Conservation (phyloP, 306 rosid species). For the Hippophae tibetana region DNA sequence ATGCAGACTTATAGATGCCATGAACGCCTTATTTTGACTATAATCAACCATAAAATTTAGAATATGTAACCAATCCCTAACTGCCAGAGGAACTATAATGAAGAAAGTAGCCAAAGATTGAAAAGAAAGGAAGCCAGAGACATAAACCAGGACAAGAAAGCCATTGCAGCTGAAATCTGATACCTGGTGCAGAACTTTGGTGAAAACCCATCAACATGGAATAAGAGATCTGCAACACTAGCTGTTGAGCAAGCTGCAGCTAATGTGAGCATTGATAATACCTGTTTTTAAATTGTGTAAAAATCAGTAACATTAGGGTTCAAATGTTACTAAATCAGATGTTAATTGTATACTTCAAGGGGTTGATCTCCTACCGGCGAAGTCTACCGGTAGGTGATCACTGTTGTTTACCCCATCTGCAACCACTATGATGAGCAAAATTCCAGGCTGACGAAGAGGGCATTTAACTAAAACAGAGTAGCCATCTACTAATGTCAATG, state of each 20-base stretch:
- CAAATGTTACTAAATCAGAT: no score
- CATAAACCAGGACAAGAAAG: constrained; percentile 63
- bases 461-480: constrained; percentile 62
- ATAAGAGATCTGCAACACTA: constrained; percentile 62
- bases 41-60: no score
- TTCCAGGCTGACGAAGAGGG: constrained; percentile 65
- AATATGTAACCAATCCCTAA: no score
- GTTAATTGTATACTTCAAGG: no score
- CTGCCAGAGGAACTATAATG: constrained; percentile 29
- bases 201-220: constrained; percentile 31
- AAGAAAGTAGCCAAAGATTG: constrained; percentile 74
- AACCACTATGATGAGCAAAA: constrained; percentile 47
- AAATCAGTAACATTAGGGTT: not conserved
- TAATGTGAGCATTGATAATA: constrained; percentile 57
- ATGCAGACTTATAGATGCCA: no score
- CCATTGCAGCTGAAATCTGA: constrained; percentile 64
- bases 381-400: not conserved
- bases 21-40: no score
- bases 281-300: constrained; percentile 23
- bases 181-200: constrained; percentile 49
- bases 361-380: no score
- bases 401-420: constrained; percentile 70
- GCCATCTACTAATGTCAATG: constrained; percentile 77
- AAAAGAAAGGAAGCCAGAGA: constrained; percentile 53
- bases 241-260: constrained; percentile 75